These are phyloP conservation scores for Discostella stelligeroides DNA, from an alignment of 108 stramenopile genomes.

Conservation along the genomic window DNA sequence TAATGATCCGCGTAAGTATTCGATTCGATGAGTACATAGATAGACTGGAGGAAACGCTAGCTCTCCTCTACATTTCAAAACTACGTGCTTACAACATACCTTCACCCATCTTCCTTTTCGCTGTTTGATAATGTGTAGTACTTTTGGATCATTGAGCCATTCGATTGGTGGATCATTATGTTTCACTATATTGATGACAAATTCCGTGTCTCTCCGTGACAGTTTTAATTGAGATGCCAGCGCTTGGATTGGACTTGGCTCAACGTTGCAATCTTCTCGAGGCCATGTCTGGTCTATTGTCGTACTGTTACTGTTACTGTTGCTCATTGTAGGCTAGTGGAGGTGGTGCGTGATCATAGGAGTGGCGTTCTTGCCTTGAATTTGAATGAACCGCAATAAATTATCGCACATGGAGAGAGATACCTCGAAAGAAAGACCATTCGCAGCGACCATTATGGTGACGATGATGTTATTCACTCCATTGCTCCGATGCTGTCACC, in stretches of 20 bases:
- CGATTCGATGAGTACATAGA: neutral
- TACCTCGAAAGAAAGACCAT: too few species aligned
- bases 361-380: too few species aligned
- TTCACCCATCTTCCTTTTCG: constrained; percentile 18
- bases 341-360: too few species aligned
- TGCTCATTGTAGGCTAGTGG: too few species aligned
- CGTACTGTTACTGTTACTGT: too few species aligned
- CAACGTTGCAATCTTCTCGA: neutral
- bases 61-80: too few species aligned
- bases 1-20: neutral
- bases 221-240: neutral
- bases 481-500: too few species aligned
- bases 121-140: constrained; percentile 9
- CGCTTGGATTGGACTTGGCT: neutral
- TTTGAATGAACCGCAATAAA: too few species aligned
- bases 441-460: too few species aligned
- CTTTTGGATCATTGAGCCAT: constrained; percentile 10
- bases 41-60: neutral
- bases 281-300: too few species aligned
- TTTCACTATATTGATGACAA: neutral
- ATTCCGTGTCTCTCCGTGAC: constrained; percentile 11
- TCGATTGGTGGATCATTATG: constrained; percentile 12
- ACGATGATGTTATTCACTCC: too few species aligned
- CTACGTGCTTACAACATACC: neutral
- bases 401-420: too few species aligned